Base-by-base conservation (phyloP, 2,329 filamentous ascomycete genomes). In the Hansfordia pulvinata region DNA sequence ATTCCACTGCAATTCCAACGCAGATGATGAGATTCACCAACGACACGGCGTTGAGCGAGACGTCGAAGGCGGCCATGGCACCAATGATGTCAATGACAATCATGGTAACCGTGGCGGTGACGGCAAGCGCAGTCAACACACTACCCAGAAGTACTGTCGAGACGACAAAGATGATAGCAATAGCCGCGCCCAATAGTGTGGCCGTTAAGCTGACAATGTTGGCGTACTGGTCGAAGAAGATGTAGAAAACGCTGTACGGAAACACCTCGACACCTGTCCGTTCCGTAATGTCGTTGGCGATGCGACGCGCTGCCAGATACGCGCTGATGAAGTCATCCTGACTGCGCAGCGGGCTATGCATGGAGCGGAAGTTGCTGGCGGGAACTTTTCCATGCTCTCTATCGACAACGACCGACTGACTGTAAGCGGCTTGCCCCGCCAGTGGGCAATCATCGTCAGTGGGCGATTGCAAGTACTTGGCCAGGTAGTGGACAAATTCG, bases 181-280 rank as follows among this genome's bases (percentile, higher is more conserved):
- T 62, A 0, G 85, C 88, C 4, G 82, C 79, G 20, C 79, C 78
- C 17, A 98, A 68, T 2, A 98, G 69, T 0, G 77, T 72, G 1
- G 69, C 77, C 0, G 88, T 86, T 4, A 96, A 64, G 8, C 68
- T 64, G 12, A 93, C 73, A 34, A 98, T 96, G 31, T 70, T 71
- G 5, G 83, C 69, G 46, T 98, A 98, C 49, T 96, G 90, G 48
- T 98, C 90, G 49, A 98, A 98, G 68, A 96, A 98, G 49, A 98
- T 86, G 59, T 98, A 98, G 51, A 93, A 93, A 33, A 94, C 77
- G 40, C 83, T 92, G 58, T 98, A 98, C 0, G 90, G 84, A 64
- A 98, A 98, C 3, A 98, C 76, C 14, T 90, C 76, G 13, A 82
- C 72, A 5, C 75, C 69, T 4, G 85, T 86, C 27, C 67, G 63